Conservation (phyloP, 164 flowering plant species). For the Berberis thunbergii region DNA sequence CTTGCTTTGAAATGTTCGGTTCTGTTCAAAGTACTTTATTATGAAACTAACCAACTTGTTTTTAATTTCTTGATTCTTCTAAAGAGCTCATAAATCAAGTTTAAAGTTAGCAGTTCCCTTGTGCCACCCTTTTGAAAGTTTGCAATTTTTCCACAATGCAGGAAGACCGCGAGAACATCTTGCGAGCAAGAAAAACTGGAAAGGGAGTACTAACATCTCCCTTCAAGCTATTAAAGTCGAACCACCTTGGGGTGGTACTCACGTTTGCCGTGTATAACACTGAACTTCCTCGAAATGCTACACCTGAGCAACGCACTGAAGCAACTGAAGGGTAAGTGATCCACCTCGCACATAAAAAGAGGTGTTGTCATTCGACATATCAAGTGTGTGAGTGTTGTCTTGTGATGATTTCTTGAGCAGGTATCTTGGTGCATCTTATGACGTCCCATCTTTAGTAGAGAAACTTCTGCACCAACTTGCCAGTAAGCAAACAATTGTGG, state of each 20-base stretch:
- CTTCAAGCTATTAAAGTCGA: conserved; percentile 84
- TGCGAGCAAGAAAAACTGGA: conserved; percentile 91
- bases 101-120: not conserved
- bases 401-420: conserved; percentile 22
- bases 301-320: conserved; percentile 58
- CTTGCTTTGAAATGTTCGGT: too few relatives aligned
- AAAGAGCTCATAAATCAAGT: too few relatives aligned
- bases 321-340: conserved; percentile 72
- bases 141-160: conserved; percentile 12
- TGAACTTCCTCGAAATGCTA: conserved; percentile 61
- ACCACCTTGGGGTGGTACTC: conserved; percentile 86
- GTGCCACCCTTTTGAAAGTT: not conserved
- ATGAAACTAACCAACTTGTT: too few relatives aligned
- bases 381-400: too few relatives aligned
- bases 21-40: too few relatives aligned
- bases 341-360: not conserved
- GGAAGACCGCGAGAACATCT: conserved; percentile 94
- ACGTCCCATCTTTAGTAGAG: conserved; percentile 83
- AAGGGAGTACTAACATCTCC: conserved; percentile 94
- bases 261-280: conserved; percentile 84
- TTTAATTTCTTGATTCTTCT: too few relatives aligned
- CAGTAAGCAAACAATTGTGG: conserved; percentile 84
- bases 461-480: conserved; percentile 95
- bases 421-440: conserved; percentile 93
- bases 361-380: not conserved